Base-by-base conservation (phyloP, 1,284 basidiomycete genomes). In the Fistulina hepatica region DNA sequence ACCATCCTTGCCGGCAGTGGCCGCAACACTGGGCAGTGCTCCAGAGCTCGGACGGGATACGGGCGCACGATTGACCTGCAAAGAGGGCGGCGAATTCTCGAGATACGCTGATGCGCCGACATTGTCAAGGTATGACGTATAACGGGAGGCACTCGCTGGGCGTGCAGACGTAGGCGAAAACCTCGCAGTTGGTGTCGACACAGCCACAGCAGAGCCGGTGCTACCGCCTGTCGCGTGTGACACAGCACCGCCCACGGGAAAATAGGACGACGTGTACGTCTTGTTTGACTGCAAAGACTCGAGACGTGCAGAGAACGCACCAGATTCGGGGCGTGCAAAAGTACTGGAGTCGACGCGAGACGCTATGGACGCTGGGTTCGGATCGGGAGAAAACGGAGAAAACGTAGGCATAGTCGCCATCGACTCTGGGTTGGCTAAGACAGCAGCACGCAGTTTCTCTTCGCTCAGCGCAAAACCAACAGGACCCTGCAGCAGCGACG, bases 331-430 rank as follows among this genome's bases (percentile, higher is more conserved):
- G 30, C 52, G 50, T 26, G 56, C 53, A 36, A 47, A 57, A 4
- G 51, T 32, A 26, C 48, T 36, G 24, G 59, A 56, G 10, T 62
- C 60, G 30, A 59, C 59, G 28, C 52, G 52, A 28, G 44, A 51
- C 36, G 59, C 59, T 3, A 58, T 44, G 20, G 45, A 40, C 44
- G 58, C 64, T 19, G 58, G 48, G 39, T 65, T 71, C 15, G 72
- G 69, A 49, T 77, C 73, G 13, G 75, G 74, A 2, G 73, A 76
- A 50, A 76, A 77, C 4, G 73, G 75, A 9, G 73, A 71, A 45
- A 76, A 76, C 25, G 59, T 59, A 12, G 63, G 59, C 28, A 58
- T 54, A 6, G 15, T 55, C 42, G 36, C 62, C 55, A 31, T 58
- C 53, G 6, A 55, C 40, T 16, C 59, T 58, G 15, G 54, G 48